Percentiles rank a stretch among this genome's conserved stretches.
Evolutionary conservation across 2,329 filamentous ascomycete species (phyloP).

Genomic region (Penicillium expansum): DNA sequence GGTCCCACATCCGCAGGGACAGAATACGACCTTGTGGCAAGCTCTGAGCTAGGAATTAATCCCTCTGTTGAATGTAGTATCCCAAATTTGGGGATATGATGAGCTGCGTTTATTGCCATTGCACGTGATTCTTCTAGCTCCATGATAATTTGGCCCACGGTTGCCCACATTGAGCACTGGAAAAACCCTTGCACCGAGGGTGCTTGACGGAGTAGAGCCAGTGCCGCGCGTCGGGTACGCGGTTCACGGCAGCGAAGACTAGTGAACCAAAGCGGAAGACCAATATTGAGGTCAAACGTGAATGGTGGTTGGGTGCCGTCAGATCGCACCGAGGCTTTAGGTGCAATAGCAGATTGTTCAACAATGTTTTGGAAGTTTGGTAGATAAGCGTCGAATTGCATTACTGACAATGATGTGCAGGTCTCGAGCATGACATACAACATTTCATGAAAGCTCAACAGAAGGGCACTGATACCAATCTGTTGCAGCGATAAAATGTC

Average conservation of each 20-base stretch:
- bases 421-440: slow-evolving; percentile 22
- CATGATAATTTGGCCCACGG: slow-evolving; percentile 27
- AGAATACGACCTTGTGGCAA: background rate
- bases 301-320: slow-evolving; percentile 31
- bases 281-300: slow-evolving; percentile 33
- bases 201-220: slow-evolving; percentile 25
- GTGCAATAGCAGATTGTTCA: slow-evolving; percentile 24
- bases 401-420: slow-evolving; percentile 21
- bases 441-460: slow-evolving; percentile 27
- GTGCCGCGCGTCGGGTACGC: slow-evolving; percentile 26
- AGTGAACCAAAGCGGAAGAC: slow-evolving; percentile 32
- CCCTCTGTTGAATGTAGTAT: background rate
- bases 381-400: slow-evolving; percentile 22
- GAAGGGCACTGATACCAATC: slow-evolving; percentile 19
- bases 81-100: background rate
- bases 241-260: slow-evolving; percentile 35
- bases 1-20: background rate
- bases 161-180: slow-evolving; percentile 16
- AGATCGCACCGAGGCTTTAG: slow-evolving; percentile 15
- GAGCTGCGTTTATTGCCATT: slow-evolving; percentile 2
- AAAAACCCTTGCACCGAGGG: slow-evolving; percentile 32
- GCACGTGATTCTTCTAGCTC: slow-evolving; percentile 30
- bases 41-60: background rate
- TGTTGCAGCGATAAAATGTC: slow-evolving; percentile 14
- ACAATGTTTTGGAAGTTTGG: slow-evolving; percentile 29